phyloP scores from a whole-genome alignment of 805 yeast species.

The Saturnispora besseyi region DNA sequence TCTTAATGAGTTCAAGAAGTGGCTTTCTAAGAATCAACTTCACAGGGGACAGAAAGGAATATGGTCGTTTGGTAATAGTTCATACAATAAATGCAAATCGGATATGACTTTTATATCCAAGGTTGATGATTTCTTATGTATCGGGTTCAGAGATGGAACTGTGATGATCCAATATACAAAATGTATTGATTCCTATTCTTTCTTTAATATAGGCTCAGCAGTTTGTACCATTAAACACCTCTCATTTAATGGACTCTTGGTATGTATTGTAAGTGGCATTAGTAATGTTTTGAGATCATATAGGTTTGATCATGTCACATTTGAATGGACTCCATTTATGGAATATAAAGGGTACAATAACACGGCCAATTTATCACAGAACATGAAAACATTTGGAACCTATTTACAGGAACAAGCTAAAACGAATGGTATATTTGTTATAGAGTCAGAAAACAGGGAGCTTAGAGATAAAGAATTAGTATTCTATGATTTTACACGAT shows the following conservation, averaged over 20 bases:
- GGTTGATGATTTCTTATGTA: background rate
- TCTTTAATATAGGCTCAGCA: conserved; percentile 1
- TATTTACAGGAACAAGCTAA: no score
- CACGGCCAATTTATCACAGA: background rate
- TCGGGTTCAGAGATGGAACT: conserved; percentile 11
- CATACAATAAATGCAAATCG: background rate
- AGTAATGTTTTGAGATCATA: conserved; percentile 4
- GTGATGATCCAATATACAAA: background rate
- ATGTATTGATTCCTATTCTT: no score
- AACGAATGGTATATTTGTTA: conserved; percentile 6
- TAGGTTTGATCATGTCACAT: background rate
- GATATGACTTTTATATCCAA: conserved; percentile 6
- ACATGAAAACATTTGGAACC: background rate
- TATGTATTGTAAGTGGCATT: conserved; percentile 9
- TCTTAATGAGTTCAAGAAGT: background rate
- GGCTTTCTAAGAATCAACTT: background rate
- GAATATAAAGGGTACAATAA: conserved; percentile 7
- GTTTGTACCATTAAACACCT: conserved; percentile 5
- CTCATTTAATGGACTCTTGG: background rate
- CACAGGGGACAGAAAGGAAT: background rate
- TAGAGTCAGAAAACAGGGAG: conserved; percentile 7
- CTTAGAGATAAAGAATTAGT: background rate
- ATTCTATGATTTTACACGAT: conserved; percentile 1
- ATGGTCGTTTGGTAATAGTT: background rate
- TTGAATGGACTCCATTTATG: conserved; percentile 3